Evolutionary conservation across 2,329 filamentous ascomycete species (phyloP).

Genomic region (Chaetomiaceae sp.): DNA sequence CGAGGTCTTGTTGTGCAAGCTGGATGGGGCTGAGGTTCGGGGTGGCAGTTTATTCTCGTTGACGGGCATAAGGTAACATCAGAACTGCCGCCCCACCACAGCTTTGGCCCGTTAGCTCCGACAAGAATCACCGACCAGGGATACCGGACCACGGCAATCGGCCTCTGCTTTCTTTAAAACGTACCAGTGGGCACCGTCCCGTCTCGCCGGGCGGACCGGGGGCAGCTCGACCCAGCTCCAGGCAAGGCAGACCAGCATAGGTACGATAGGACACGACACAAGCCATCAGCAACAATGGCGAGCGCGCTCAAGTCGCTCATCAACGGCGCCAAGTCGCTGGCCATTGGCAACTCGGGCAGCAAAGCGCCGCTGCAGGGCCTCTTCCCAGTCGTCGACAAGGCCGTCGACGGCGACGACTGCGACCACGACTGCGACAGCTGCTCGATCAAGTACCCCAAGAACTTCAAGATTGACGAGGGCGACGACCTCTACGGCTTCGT

Average conservation of each 20-base stretch:
- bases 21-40: no score
- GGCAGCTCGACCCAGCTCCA: not conserved
- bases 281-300: slow-evolving; percentile 16
- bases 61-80: no score
- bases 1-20: not conserved
- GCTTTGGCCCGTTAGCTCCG: slow-evolving; percentile 13
- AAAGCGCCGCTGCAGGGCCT: slow-evolving; percentile 39
- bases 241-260: no score
- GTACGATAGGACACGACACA: no score
- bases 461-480: slow-evolving; percentile 66
- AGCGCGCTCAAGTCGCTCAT: slow-evolving; percentile 20
- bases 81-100: not conserved
- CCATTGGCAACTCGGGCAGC: slow-evolving; percentile 24
- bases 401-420: slow-evolving; percentile 81
- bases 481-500: slow-evolving; percentile 81
- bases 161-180: not conserved
- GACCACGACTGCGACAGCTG: slow-evolving; percentile 80
- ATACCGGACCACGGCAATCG: not conserved
- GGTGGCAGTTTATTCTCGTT: no score
- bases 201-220: slow-evolving; percentile 1
- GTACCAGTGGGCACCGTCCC: slow-evolving; percentile 2
- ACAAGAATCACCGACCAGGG: slow-evolving; percentile 7
- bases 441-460: slow-evolving; percentile 66
- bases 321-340: slow-evolving; percentile 24
- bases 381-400: slow-evolving; percentile 69